Evolutionary conservation across 495 filamentous ascomycete species (phyloP).

Genomic region (Penicillium egyptiacum): DNA sequence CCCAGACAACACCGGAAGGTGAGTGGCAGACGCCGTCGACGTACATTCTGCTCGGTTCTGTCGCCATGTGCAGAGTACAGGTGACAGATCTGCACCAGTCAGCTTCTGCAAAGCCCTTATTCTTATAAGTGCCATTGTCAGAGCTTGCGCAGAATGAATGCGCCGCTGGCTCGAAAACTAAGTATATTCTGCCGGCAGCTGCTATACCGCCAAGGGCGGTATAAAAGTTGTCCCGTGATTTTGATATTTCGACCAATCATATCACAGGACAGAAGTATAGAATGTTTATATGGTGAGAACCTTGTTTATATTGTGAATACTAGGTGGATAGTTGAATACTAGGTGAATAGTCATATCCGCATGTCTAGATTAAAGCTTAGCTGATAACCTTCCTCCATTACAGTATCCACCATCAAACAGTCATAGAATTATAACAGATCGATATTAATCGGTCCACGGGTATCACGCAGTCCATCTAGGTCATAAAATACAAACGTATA

Average conservation of each 20-base stretch:
- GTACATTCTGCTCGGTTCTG: conserved; percentile 5
- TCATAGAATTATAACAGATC: not conserved
- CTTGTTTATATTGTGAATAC: not conserved
- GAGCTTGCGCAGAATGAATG: conserved; percentile 17
- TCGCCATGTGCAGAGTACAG: conserved; percentile 6
- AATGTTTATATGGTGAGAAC: not conserved
- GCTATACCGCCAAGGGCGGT: conserved; percentile 20
- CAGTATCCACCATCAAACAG: not conserved
- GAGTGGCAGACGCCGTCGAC: not conserved
- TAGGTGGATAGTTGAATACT: not conserved
- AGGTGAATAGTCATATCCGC: not conserved
- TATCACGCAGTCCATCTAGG: no score
- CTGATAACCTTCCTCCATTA: not conserved
- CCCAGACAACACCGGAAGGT: not conserved
- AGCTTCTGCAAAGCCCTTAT: conserved; percentile 25
- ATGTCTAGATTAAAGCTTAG: not conserved
- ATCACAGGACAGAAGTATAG: not conserved
- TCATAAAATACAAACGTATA: no score
- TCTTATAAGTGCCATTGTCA: conserved; percentile 30
- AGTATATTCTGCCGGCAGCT: conserved; percentile 19
- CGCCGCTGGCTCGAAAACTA: conserved; percentile 20
- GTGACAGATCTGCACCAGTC: conserved; percentile 10
- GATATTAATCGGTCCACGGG: no score
- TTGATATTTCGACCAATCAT: conserved; percentile 1
- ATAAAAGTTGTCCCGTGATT: not conserved